Evolutionary conservation across 768 basidiomycete species (phyloP).

Genomic region (Rossbeevera mucosa): DNA sequence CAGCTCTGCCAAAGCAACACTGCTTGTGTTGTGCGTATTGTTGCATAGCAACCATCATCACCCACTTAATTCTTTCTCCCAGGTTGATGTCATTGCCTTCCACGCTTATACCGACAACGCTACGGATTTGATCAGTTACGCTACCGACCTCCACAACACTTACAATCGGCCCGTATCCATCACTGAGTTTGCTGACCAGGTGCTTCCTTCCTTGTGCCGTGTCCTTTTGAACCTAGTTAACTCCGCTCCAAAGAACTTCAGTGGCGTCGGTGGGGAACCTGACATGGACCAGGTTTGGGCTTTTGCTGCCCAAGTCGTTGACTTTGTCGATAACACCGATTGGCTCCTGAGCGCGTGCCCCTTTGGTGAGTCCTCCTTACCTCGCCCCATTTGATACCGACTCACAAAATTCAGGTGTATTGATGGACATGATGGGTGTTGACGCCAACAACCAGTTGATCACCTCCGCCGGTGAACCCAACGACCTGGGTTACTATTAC

Average conservation of each 20-base stretch:
- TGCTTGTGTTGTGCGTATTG: constrained; percentile 44
- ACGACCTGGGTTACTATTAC: constrained; percentile 47
- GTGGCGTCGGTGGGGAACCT: constrained; percentile 32
- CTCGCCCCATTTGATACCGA: neutral
- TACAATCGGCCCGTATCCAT: constrained; percentile 45
- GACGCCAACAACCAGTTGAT: constrained; percentile 51
- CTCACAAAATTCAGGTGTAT: constrained; percentile 39
- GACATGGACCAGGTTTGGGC: constrained; percentile 34
- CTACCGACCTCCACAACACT: constrained; percentile 41
- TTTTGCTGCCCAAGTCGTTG: constrained; percentile 42
- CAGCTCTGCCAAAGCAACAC: constrained; percentile 33
- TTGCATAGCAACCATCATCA: neutral
- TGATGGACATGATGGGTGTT: constrained; percentile 51
- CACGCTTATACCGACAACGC: constrained; percentile 66
- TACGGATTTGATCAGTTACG: constrained; percentile 47
- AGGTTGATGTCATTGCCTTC: constrained; percentile 55
- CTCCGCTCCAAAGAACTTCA: constrained; percentile 45
- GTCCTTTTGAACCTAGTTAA: neutral
- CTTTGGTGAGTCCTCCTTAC: constrained; percentile 49
- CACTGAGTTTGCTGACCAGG: constrained; percentile 73
- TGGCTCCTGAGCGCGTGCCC: constrained; percentile 40
- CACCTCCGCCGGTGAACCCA: constrained; percentile 39
- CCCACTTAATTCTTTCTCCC: neutral
- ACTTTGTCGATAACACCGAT: constrained; percentile 40
- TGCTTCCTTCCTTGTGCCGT: constrained; percentile 15